These are phyloP conservation scores for Fusarium azukiicola DNA, from an alignment of 2,329 filamentous ascomycete genomes.

Conservation along the genomic window DNA sequence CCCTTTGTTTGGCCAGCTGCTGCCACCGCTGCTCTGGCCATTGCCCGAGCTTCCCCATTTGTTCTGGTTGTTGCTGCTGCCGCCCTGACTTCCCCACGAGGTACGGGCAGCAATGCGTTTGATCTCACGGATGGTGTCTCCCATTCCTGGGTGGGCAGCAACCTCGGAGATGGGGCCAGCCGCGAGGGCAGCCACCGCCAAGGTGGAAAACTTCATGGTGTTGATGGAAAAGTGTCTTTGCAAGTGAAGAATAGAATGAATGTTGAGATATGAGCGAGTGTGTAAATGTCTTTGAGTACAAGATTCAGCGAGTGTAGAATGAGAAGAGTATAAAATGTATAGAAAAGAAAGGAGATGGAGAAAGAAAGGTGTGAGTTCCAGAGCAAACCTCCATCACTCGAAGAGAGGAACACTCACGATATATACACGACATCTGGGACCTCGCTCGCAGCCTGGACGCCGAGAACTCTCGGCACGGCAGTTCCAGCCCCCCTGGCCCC, in stretches of 20 bases:
- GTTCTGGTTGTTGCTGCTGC: conserved; percentile 7
- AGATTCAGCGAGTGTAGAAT: conserved; percentile 10
- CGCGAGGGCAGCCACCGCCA: conserved; percentile 48
- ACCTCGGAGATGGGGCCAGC: conserved; percentile 44
- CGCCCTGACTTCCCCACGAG: conserved; percentile 25
- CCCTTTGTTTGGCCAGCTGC: conserved; percentile 7
- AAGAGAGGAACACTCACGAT: conserved; percentile 2
- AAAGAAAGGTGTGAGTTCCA: conserved; percentile 26
- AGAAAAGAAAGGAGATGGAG: conserved; percentile 32
- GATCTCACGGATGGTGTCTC: conserved; percentile 48
- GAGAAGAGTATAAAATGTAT: neutral
- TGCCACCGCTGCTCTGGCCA: neutral
- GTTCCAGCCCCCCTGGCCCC: conserved; percentile 41
- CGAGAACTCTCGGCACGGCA: conserved; percentile 44
- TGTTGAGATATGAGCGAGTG: conserved; percentile 23
- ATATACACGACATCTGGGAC: conserved; percentile 20
- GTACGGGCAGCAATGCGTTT: conserved; percentile 44
- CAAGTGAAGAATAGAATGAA: neutral
- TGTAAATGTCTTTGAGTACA: conserved; percentile 13
- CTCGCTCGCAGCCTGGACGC: conserved; percentile 19
- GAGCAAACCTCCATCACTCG: conserved; percentile 8
- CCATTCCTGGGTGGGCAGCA: conserved; percentile 50
- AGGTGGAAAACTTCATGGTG: conserved; percentile 54
- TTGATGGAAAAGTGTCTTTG: neutral
- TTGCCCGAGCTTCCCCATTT: conserved; percentile 9